Evolutionary conservation across 345 rosid species (phyloP), one percentile per base, ranked within the genome.

Genomic region (Rhodamnia argentea): DNA sequence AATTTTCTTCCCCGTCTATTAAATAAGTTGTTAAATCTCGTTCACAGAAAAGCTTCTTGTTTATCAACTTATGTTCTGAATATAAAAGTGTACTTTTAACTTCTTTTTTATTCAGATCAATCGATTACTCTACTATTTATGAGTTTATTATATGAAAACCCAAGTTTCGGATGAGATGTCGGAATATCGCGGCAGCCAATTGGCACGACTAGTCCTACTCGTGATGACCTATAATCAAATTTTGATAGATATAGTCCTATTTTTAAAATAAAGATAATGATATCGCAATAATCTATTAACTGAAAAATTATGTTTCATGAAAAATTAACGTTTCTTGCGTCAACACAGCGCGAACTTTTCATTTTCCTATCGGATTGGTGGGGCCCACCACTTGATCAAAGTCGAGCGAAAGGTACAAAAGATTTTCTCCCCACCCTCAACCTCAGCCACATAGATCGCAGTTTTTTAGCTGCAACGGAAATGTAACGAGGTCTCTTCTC

Each of bases 151-250:
- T 18, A 32, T 32, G 40, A 62, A 62, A 62, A 62, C 27, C 27
- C 22, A 62, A 60, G 16, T 64, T 64, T 4, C 3, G 0, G 1
- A 18, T 4, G 13, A 64, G 24, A 64, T 20, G 18, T 16, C 11
- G 0, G 0, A 32, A 32, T 18, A 32, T 32, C 20, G 32, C 15
- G 3, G 20, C 22, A 32, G 24, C 20, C 7, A 0, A 0, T 10
- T 4, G 13, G 24, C 11, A 37, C 3, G 13, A 2, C 16, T 8
- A 64, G 16, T 32, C 76, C 12, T 70, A 4, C 18, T 18, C 3
- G 40, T 18, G 13, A 32, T 32, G 6, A 1, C 4, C 4, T 70
- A 40, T 10, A 32, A 32, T 70, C 24, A 18, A 70, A 3, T 32
- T 18, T 32, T 32, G 24, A 32, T 16, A 18, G 24, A 32, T 8